Evolutionary conservation across 2,329 filamentous ascomycete genomes (phyloP), one percentile per base, ranked within the genome.

Genomic region (Alternaria burnsii): DNA sequence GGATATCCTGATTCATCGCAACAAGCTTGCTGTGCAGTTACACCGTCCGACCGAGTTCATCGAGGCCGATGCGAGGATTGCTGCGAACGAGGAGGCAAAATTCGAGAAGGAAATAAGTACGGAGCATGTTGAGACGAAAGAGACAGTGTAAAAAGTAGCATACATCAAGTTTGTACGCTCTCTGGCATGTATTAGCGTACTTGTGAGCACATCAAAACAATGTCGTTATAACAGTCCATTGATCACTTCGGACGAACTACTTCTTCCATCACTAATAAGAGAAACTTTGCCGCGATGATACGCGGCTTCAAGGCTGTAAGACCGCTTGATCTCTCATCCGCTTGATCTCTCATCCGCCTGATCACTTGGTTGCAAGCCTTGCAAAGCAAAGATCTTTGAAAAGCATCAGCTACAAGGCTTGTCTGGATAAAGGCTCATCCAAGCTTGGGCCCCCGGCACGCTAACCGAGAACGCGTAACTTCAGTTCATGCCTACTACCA

Each of bases 31-130:
- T 0, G 81, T 81, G 6, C 77, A 74, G 5, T 73, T 78, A 6
- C 81, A 80, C 62, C 76, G 84, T 28, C 84, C 84, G 1, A 62
- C 71, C n/a, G 80, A 82, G 58, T 85, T 81, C 52, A 80, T 83
- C 18, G 80, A 85, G 59, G 79, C 79, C 14, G 82, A 85, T 64
- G 76, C 82, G 52, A 55, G 75, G 64, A 73, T 76, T 74, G 66
- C 64, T 26, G 58, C 65, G 14, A 55, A 57, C 22, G 66, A 69
- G 22, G 59, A 61, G 4, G 51, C 46, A 1, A 56, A 62, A 34
- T n/a, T 41, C 18, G 53, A 34, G 3, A 46, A 59, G n/a, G 68
- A 62, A 24, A 41, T 65, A 11, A 69, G 64, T 22, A 70, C 52
- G 2, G 63, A 71, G 26, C 55, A 70, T 52, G 53, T 73, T 11